Base-by-base conservation (phyloP, 495 filamentous ascomycete genomes). In the Hypoxylon subgilvum region DNA sequence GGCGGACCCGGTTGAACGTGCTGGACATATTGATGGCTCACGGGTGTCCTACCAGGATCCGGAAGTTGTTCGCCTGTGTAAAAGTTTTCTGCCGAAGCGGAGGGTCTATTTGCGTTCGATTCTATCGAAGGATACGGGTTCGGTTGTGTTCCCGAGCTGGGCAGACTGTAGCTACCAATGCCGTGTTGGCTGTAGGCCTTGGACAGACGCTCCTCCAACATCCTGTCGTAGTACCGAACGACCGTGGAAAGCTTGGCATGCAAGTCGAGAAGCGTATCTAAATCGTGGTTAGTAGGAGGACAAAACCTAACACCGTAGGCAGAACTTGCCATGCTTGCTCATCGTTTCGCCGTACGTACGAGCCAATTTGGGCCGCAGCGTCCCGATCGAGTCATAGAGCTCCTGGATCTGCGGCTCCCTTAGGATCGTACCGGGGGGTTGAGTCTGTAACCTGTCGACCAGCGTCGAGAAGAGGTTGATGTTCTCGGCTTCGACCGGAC, bases 271-370 rank as follows among this genome's bases (percentile, higher is more conserved):
- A 98, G 80, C 1, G 94, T 92, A 69, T 98, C 78, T 80, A 42
- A 14, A 39, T 10, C 17, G 83, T 85, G 58, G 30, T 57, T n/a
- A 44, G 16, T 57, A 80, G 55, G 80, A 71, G 19, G 21, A 52
- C 52, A 8, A 3, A 23, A 46, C 7, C 6, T 21, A 40, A 6
- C 30, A 35, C 7, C 10, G 12, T 16, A 2, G 14, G 6, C 18
- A 39, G 17, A 23, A 78, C 85, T 69, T 78, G 90, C 92, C 93
- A 71, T 97, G 94, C 73, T 97, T 98, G 82, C 93, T 97, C 94
- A 97, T 97, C 0, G 94, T 97, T 74, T 98, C 94, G 30, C 94
- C 94, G 74, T 97, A 97, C 6, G 93, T 97, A 48, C 94, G 84
- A 12, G 95, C 95, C 46, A 98, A 77, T 73, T 98, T 98, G 1